Percentiles rank a stretch among this genome's conserved stretches.
phyloP scores from a whole-genome alignment of 2,329 filamentous ascomycete species.

The Arthroderma sp. region DNA sequence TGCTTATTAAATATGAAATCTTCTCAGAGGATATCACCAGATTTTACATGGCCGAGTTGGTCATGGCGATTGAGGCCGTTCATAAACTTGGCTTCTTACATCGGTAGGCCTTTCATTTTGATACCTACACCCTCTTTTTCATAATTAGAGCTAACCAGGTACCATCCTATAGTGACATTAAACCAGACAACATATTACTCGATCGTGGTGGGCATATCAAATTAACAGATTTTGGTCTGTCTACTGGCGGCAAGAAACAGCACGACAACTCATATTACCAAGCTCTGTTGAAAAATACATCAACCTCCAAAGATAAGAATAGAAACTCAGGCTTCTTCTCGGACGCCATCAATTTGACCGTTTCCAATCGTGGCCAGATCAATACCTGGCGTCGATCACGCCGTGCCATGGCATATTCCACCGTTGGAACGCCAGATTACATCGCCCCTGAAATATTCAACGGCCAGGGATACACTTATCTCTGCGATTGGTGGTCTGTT shows the following conservation, averaged over 20 bases:
- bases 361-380: slow-evolving; percentile 94
- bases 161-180: slow-evolving; percentile 75
- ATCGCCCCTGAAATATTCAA: slow-evolving; percentile 98
- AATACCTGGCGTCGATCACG: slow-evolving; percentile 98
- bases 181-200: slow-evolving; percentile 95
- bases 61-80: slow-evolving; percentile 95
- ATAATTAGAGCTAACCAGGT: neutral
- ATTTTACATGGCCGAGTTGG: slow-evolving; percentile 98
- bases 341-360: slow-evolving; percentile 94
- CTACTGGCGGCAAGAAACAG: slow-evolving; percentile 93
- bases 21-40: slow-evolving; percentile 97
- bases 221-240: slow-evolving; percentile 93
- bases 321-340: slow-evolving; percentile 80
- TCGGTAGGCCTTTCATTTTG: no score
- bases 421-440: slow-evolving; percentile 94
- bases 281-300: slow-evolving; percentile 74
- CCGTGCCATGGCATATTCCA: slow-evolving; percentile 92
- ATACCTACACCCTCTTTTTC: neutral
- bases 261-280: slow-evolving; percentile 99
- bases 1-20: slow-evolving; percentile 99
- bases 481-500: slow-evolving; percentile 98
- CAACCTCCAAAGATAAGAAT: slow-evolving; percentile 58
- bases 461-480: slow-evolving; percentile 87
- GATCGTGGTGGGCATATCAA: slow-evolving; percentile 96
- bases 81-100: slow-evolving; percentile 98